These are phyloP conservation scores for Eucalyptus tenuipes DNA, from an alignment of 345 rosid species.

Conservation along the genomic window DNA sequence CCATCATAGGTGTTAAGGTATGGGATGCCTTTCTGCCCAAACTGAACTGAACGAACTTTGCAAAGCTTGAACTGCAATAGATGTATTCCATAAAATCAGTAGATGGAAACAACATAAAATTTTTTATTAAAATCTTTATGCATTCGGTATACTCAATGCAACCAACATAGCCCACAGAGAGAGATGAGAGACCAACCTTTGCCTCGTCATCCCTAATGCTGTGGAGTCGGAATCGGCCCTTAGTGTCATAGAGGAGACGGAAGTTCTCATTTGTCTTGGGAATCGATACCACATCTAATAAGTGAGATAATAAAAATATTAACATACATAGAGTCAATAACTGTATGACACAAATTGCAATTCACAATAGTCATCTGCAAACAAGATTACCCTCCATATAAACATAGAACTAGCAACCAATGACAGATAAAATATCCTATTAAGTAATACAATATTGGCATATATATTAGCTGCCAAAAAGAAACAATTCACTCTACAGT, in stretches of 20 bases:
- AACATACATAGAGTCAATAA: neutral
- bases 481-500: neutral
- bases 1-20: neutral
- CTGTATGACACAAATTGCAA: neutral
- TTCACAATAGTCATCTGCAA: neutral
- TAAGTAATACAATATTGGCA: neutral
- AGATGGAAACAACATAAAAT: neutral
- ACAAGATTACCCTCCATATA: neutral
- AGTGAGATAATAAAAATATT: neutral
- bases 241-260: neutral
- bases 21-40: neutral
- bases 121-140: neutral
- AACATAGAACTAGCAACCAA: neutral
- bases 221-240: neutral
- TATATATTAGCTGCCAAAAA: neutral
- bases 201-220: neutral
- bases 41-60: neutral
- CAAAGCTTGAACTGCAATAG: neutral
- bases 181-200: neutral
- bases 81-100: neutral
- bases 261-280: neutral
- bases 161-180: neutral
- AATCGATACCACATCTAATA: neutral
- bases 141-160: neutral
- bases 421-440: neutral